phyloP scores from a whole-genome alignment of 208 protist genomes.

The Angomonas deanei region DNA sequence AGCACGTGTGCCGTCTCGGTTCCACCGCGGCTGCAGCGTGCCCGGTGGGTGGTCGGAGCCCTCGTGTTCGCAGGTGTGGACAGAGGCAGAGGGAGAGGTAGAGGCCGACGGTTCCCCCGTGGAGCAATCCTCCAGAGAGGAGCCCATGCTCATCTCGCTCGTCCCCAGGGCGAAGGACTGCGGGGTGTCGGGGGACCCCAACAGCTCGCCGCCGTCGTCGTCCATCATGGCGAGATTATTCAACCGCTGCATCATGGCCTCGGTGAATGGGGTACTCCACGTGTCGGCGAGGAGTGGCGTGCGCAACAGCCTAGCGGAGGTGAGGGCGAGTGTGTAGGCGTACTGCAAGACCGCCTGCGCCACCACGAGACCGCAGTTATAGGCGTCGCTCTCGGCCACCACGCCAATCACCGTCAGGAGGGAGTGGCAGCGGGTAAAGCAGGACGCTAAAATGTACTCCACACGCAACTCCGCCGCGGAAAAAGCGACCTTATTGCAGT shows the following conservation, averaged over 20 bases:
- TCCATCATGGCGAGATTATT: constrained; percentile 29
- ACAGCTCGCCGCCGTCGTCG: neutral
- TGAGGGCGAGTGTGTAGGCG: constrained; percentile 43
- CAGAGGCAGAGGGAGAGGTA: no score
- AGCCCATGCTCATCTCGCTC: neutral
- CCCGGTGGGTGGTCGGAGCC: no score
- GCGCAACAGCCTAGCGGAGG: constrained; percentile 36
- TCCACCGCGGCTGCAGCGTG: neutral
- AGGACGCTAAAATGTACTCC: constrained; percentile 45
- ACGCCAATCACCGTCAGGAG: constrained; percentile 47
- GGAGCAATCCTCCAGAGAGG: neutral
- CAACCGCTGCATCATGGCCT: constrained; percentile 48
- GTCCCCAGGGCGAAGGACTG: neutral
- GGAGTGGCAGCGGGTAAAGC: constrained; percentile 41
- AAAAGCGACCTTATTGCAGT: neutral
- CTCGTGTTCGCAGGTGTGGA: no score
- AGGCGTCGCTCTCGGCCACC: constrained; percentile 39
- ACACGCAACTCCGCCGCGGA: constrained; percentile 19
- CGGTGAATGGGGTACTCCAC: constrained; percentile 49
- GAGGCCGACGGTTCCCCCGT: neutral
- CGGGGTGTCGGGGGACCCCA: neutral
- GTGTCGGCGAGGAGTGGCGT: constrained; percentile 19
- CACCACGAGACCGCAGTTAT: constrained; percentile 36
- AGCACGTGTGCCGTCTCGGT: neutral
- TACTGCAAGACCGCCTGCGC: constrained; percentile 48